Evolutionary conservation across 768 basidiomycete species (phyloP).

Genomic region (Antrodiella citrinella): DNA sequence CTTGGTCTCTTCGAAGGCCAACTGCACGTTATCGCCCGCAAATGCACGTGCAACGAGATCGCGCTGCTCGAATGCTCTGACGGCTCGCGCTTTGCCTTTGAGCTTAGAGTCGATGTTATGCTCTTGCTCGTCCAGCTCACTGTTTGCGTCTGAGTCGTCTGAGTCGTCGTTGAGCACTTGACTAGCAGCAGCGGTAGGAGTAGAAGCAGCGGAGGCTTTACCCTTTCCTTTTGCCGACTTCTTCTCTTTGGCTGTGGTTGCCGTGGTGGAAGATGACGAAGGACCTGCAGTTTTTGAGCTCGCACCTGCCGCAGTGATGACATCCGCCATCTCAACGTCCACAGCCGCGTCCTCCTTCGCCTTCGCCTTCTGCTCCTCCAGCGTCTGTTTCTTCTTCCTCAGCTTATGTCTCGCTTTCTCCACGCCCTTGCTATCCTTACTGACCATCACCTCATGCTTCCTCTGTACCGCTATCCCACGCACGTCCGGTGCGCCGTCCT

Average conservation of each 20-base stretch:
- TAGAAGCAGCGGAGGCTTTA: background rate
- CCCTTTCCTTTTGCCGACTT: constrained; percentile 2
- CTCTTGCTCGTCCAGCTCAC: constrained; percentile 70
- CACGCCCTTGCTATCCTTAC: constrained; percentile 51
- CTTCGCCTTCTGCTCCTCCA: constrained; percentile 46
- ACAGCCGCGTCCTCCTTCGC: constrained; percentile 69
- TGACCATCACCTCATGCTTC: constrained; percentile 64
- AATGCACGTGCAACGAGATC: constrained; percentile 93
- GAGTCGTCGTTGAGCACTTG: constrained; percentile 14
- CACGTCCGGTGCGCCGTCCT: constrained; percentile 22
- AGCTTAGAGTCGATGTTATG: constrained; percentile 32
- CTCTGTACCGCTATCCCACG: constrained; percentile 64
- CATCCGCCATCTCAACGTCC: constrained; percentile 60
- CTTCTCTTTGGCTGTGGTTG: constrained; percentile 10
- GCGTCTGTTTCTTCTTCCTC: constrained; percentile 54
- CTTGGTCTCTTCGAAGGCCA: constrained; percentile 83
- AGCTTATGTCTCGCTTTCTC: constrained; percentile 71
- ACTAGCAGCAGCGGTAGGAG: constrained; percentile 5
- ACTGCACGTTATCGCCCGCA: constrained; percentile 93
- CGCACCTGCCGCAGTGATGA: constrained; percentile 29
- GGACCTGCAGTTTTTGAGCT: constrained; percentile 7
- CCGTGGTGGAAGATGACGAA: background rate
- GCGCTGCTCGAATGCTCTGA: constrained; percentile 77
- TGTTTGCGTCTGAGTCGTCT: constrained; percentile 48
- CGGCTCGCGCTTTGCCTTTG: constrained; percentile 30